Base-by-base conservation (phyloP, 2,329 filamentous ascomycete species). In the Fusarium piperis region DNA sequence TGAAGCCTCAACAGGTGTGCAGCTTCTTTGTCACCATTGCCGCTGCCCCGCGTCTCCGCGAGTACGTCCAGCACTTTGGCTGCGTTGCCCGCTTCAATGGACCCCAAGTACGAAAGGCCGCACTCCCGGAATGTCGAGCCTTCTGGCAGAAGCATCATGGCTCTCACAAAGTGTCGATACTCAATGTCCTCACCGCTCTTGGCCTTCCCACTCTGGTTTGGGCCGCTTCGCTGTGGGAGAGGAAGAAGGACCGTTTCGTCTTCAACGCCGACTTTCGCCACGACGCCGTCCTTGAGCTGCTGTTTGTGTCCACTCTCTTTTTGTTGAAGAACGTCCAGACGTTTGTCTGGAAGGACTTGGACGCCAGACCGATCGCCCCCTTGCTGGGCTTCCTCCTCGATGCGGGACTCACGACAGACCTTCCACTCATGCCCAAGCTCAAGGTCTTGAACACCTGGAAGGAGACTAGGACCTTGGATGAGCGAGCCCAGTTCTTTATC, bases 181-280 rank as follows among this genome's bases (percentile, higher is more conserved):
- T 71, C 32, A 20, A 39, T 5, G 35, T 68, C 16, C 59, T 71
- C 3, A 53, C 53, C 7, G 30, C 36, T 1, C 35, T 56, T 35
- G 68, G 68, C 6, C 61, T 72, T 20, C 56, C 65, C 13, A 35
- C 39, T 1, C 44, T 71, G 6, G 68, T 60, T 1, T 71, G 68
- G 68, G 59, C 60, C 4, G 68, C 68, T 13, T 46, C 56, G 4
- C 46, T 69, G 44, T n/a, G 71, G 0, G 68, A 71, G 18, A 44
- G 60, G 16, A 62, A 39, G 33, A 72, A 52, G 12, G 41, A 59
- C 1, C 11, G 65, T 1, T 71, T 71, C 26, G 68, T 71, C 57
- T 72, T 72, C n/a, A 66, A 63, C 2, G 46, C 65, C 1, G 68
- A 72, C 26, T 72, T 71, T 18, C 58, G 61, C 16, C 69, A 72